Evolutionary conservation across 1,284 basidiomycete genomes (phyloP).

Genomic region (Omphalotus olearius): DNA sequence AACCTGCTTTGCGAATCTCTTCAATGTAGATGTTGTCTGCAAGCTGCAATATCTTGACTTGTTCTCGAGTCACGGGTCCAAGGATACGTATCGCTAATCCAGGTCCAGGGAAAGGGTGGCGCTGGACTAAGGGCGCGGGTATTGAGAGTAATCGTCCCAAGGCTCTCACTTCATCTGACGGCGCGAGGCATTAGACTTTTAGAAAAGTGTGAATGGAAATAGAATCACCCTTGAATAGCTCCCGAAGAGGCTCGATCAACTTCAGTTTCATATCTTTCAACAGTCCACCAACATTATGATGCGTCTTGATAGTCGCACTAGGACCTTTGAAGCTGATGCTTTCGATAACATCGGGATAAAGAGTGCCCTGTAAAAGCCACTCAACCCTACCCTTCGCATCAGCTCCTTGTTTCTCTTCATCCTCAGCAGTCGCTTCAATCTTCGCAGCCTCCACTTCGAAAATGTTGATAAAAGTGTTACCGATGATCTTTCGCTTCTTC

Average conservation of each 20-base stretch:
- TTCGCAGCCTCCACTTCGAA: constrained; percentile 93
- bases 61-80: constrained; percentile 89
- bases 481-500: constrained; percentile 97
- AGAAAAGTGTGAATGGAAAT: background rate
- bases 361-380: constrained; percentile 96
- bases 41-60: constrained; percentile 92
- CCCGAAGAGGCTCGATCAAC: constrained; percentile 95
- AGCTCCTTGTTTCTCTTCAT: constrained; percentile 62
- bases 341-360: constrained; percentile 99
- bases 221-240: constrained; percentile 91
- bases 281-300: constrained; percentile 98
- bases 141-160: constrained; percentile 90
- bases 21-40: constrained; percentile 98
- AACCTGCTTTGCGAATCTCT: constrained; percentile 88
- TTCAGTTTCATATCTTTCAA: constrained; percentile 99
- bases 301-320: constrained; percentile 98
- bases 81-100: constrained; percentile 99
- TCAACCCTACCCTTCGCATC: constrained; percentile 89
- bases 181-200: constrained; percentile 4
- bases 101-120: constrained; percentile 99
- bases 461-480: constrained; percentile 98
- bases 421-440: constrained; percentile 83
- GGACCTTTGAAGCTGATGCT: constrained; percentile 99
- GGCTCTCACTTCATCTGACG: constrained; percentile 89
- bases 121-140: constrained; percentile 89